These are phyloP conservation scores for Brassica cretica DNA, from an alignment of 345 rosid species.

Conservation along the genomic window DNA sequence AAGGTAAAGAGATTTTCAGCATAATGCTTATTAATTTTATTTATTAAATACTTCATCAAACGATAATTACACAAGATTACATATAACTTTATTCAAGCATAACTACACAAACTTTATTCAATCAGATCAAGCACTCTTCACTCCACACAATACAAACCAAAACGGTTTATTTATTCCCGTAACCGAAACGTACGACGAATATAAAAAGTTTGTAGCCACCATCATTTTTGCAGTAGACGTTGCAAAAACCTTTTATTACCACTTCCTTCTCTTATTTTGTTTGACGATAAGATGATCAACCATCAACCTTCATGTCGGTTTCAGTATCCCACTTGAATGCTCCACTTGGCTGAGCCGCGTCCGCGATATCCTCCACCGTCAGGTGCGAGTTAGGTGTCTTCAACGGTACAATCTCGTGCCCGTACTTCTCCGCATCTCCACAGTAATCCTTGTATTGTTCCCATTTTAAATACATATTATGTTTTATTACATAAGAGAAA, in stretches of 20 bases:
- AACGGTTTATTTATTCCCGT: conserved; percentile 5
- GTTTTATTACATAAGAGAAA: not conserved
- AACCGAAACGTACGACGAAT: conserved; percentile 9
- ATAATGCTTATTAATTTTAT: too few species aligned
- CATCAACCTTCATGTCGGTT: conserved; percentile 62
- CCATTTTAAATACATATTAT: conserved; percentile 4
- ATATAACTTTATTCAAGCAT: not conserved
- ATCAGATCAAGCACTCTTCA: not conserved
- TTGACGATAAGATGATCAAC: not conserved
- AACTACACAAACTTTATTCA: not conserved
- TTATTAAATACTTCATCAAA: too few species aligned
- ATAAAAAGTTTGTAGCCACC: not conserved
- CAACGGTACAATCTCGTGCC: conserved; percentile 53
- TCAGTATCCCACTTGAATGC: conserved; percentile 70
- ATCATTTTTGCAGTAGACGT: not conserved
- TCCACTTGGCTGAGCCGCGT: conserved; percentile 56
- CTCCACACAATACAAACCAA: not conserved
- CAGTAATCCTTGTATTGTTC: conserved; percentile 31
- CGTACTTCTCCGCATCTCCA: conserved; percentile 52
- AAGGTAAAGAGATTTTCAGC: too few species aligned
- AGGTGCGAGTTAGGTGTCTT: conserved; percentile 50
- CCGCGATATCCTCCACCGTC: conserved; percentile 51
- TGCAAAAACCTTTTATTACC: conserved; percentile 7
- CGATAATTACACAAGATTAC: too few species aligned
- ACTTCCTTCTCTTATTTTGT: not conserved